phyloP scores from a whole-genome alignment of 352 stramenopile species.

The Phytophthora colocasiae region DNA sequence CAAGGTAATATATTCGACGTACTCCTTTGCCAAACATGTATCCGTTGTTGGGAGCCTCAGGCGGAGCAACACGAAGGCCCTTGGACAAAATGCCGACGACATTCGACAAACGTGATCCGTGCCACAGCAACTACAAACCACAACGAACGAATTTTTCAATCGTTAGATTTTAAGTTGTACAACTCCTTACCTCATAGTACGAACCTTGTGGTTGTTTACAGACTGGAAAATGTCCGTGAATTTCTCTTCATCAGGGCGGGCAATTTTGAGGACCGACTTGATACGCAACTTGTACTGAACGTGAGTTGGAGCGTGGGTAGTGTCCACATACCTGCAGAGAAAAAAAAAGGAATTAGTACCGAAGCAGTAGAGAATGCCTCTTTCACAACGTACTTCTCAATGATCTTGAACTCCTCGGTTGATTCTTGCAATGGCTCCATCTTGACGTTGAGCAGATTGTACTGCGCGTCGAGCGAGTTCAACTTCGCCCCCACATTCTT shows the following conservation, averaged over 20 bases:
- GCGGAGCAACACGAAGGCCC: slow-evolving; percentile 80
- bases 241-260: slow-evolving; percentile 51
- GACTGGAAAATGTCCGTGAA: slow-evolving; percentile 53
- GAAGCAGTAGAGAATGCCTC: not conserved
- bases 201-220: slow-evolving; percentile 66
- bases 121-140: slow-evolving; percentile 72
- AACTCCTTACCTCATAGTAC: not conserved
- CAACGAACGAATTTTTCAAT: not conserved
- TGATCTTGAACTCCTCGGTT: slow-evolving; percentile 57
- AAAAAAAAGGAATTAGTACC: slow-evolving; percentile 1
- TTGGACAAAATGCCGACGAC: slow-evolving; percentile 83
- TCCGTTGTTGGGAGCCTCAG: slow-evolving; percentile 79
- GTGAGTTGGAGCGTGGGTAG: slow-evolving; percentile 67
- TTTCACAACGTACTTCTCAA: slow-evolving; percentile 44
- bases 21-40: slow-evolving; percentile 91
- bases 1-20: slow-evolving; percentile 19
- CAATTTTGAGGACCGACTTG: slow-evolving; percentile 63
- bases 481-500: slow-evolving; percentile 29
- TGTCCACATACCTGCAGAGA: slow-evolving; percentile 58
- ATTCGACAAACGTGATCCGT: slow-evolving; percentile 83
- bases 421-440: slow-evolving; percentile 50
- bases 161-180: slow-evolving; percentile 5
- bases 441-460: slow-evolving; percentile 60
- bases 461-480: slow-evolving; percentile 70
- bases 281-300: slow-evolving; percentile 71